Conservation (phyloP, 2,329 filamentous ascomycete genomes). For the Volutella citrinella region DNA sequence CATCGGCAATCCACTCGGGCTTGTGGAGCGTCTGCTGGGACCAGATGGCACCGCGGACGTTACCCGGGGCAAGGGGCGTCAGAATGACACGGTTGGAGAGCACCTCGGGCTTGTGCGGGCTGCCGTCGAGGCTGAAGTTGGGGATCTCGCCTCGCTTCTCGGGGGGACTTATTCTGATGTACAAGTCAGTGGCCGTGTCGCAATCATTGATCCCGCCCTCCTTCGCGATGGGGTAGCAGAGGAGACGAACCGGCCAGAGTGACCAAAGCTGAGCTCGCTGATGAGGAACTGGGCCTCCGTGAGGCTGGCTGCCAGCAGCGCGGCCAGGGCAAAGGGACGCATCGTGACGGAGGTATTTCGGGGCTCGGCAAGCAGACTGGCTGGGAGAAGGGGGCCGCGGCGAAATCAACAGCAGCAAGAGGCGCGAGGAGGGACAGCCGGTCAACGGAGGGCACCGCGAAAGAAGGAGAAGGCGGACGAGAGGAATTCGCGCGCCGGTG, state of each 20-base stretch:
- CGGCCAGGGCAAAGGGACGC: slow-evolving; percentile 41
- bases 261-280: slow-evolving; percentile 75
- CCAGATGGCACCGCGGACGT: slow-evolving; percentile 83
- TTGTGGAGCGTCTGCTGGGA: slow-evolving; percentile 60
- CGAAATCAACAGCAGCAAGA: slow-evolving; percentile 7
- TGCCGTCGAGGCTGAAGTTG: slow-evolving; percentile 53
- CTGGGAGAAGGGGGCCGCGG: slow-evolving; percentile 5
- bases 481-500: no score
- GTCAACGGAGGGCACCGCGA: neutral
- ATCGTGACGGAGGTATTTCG: slow-evolving; percentile 33
- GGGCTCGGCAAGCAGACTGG: slow-evolving; percentile 4
- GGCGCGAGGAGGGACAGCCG: neutral
- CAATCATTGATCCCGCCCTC: no score
- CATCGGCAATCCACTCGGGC: slow-evolving; percentile 74
- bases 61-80: slow-evolving; percentile 83
- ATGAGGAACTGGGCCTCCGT: slow-evolving; percentile 65
- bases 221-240: no score
- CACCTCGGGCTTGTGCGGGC: slow-evolving; percentile 55
- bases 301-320: slow-evolving; percentile 44
- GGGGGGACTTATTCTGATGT: slow-evolving; percentile 61
- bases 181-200: slow-evolving; percentile 12
- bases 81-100: slow-evolving; percentile 90
- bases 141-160: slow-evolving; percentile 47
- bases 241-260: slow-evolving; percentile 56
- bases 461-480: neutral